These are phyloP conservation scores for Populus hybrid DNA, from an alignment of 441 rosid genomes.

Conservation along the genomic window DNA sequence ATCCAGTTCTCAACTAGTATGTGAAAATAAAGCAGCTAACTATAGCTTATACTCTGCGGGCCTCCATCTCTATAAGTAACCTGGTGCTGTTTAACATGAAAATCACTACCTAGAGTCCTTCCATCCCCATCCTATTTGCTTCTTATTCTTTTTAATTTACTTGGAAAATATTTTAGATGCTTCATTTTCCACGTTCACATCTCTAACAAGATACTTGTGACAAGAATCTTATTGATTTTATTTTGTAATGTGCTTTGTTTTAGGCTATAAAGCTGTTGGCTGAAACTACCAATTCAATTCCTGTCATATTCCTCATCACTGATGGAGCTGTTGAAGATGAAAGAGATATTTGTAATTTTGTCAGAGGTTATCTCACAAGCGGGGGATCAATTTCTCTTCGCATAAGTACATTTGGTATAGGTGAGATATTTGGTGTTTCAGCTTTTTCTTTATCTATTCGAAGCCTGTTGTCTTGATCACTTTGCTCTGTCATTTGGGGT, in stretches of 20 bases:
- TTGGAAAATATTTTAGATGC: not conserved
- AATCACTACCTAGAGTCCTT: not conserved
- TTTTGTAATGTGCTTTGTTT: conserved; percentile 14
- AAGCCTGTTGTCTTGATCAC: not conserved
- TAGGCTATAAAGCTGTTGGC: conserved; percentile 76
- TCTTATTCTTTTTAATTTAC: too few species aligned
- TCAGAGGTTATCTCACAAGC: conserved; percentile 40
- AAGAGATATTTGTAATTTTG: conserved; percentile 62
- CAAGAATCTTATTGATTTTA: not conserved
- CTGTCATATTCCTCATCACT: conserved; percentile 77
- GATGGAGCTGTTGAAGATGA: conserved; percentile 92
- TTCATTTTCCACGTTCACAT: not conserved
- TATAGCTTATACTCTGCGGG: not conserved
- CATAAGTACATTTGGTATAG: conserved; percentile 73
- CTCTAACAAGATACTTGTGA: not conserved
- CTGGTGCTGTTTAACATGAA: conserved; percentile 1
- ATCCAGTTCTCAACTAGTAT: not conserved
- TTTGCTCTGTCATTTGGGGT: not conserved
- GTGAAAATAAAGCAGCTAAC: not conserved
- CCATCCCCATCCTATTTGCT: not conserved
- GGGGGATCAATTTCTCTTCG: conserved; percentile 56
- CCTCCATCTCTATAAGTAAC: not conserved
- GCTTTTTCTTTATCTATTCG: not conserved
- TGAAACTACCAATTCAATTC: conserved; percentile 51
- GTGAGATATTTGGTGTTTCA: conserved; percentile 28